Conservation (phyloP, 2,329 filamentous ascomycete genomes). For the Arthrinium phaeospermum region DNA sequence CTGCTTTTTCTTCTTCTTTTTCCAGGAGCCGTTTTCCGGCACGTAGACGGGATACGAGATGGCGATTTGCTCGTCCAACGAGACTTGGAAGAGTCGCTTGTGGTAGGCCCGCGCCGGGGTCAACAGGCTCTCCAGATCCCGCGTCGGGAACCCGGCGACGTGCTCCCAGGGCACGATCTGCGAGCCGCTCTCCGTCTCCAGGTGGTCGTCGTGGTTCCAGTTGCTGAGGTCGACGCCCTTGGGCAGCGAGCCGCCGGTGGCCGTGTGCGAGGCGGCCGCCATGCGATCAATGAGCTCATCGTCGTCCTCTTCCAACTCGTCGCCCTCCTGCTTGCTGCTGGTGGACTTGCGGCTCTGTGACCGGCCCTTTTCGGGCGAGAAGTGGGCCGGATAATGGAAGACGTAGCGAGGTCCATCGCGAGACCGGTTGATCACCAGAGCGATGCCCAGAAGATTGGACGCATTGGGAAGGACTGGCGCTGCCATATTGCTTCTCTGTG, state of each 20-base stretch:
- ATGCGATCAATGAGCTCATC: constrained; percentile 57
- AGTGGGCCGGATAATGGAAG: constrained; percentile 82
- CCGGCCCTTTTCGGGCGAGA: constrained; percentile 47
- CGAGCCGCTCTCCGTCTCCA: constrained; percentile 59
- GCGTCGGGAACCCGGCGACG: constrained; percentile 75
- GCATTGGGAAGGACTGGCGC: constrained; percentile 55
- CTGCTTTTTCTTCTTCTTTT: constrained; percentile 70
- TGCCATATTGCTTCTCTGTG: constrained; percentile 35
- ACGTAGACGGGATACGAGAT: constrained; percentile 86
- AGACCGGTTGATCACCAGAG: constrained; percentile 75
- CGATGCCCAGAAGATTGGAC: constrained; percentile 70
- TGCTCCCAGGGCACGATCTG: constrained; percentile 73
- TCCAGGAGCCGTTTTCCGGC: constrained; percentile 78
- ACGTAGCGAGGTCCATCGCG: constrained; percentile 82
- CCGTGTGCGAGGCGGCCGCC: constrained; percentile 41
- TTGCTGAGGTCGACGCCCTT: constrained; percentile 48
- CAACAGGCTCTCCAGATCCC: constrained; percentile 79
- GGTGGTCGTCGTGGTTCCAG: constrained; percentile 60
- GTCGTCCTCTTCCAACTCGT: constrained; percentile 52
- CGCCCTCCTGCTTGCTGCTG: constrained; percentile 36
- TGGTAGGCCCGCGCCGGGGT: constrained; percentile 78
- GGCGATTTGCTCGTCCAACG: constrained; percentile 79
- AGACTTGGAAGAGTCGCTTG: constrained; percentile 82
- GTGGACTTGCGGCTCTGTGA: constrained; percentile 34
- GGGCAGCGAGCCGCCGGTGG: constrained; percentile 36